These are phyloP conservation scores for Pythium rhizo-oryzae DNA, from an alignment of 352 stramenopile genomes.

Conservation along the genomic window DNA sequence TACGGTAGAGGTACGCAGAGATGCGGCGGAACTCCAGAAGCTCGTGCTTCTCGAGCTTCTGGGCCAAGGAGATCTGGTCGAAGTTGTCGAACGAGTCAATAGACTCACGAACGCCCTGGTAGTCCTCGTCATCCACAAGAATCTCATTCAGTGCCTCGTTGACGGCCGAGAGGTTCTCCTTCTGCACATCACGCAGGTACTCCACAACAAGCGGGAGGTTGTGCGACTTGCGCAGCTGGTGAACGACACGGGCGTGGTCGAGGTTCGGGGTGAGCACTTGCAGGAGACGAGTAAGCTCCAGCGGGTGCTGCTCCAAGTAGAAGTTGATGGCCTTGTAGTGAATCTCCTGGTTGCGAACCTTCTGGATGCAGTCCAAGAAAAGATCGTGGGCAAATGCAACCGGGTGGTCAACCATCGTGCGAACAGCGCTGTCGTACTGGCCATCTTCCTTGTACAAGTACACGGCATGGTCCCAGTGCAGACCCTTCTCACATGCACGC, in stretches of 20 bases:
- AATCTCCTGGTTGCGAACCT: slow-evolving; percentile 99
- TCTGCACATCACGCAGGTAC: slow-evolving; percentile 99
- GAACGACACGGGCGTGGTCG: slow-evolving; percentile 98
- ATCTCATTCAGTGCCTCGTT: slow-evolving; percentile 99
- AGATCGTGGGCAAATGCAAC: slow-evolving; percentile 98
- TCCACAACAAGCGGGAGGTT: slow-evolving; percentile 96
- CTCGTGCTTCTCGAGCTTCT: slow-evolving; percentile 99
- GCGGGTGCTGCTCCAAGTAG: slow-evolving; percentile 97
- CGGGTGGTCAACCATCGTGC: slow-evolving; percentile 99
- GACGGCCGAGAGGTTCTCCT: slow-evolving; percentile 97
- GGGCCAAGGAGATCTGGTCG: slow-evolving; percentile 98
- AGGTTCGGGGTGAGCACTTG: slow-evolving; percentile 98
- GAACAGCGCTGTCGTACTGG: slow-evolving; percentile 99
- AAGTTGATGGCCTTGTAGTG: slow-evolving; percentile 99
- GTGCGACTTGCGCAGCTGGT: slow-evolving; percentile 97
- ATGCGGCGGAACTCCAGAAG: slow-evolving; percentile 99
- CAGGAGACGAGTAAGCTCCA: slow-evolving; percentile 97
- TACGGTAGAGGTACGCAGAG: slow-evolving; percentile 99
- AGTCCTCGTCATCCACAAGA: slow-evolving; percentile 98
- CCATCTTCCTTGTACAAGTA: slow-evolving; percentile 99
- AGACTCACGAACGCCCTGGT: slow-evolving; percentile 95
- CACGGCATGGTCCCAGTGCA: slow-evolving; percentile 98
- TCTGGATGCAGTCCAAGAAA: slow-evolving; percentile 99
- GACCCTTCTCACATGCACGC: slow-evolving; percentile 97
- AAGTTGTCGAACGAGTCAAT: slow-evolving; percentile 99